phyloP scores from a whole-genome alignment of 1,284 basidiomycete species.

The Cutaneotrichosporon arboriforme region DNA sequence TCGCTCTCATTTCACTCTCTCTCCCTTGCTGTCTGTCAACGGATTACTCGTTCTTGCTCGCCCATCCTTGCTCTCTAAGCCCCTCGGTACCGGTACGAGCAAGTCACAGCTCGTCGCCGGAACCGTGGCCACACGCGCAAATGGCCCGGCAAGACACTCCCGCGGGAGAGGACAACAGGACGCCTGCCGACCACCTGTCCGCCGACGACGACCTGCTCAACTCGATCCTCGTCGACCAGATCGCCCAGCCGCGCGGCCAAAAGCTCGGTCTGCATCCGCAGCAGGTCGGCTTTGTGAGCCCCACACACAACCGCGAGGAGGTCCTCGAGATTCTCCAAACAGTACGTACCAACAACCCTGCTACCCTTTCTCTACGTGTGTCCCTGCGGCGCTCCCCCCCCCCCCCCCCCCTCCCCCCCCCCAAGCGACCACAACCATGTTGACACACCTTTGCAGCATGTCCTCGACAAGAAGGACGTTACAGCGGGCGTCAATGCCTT shows the following conservation, averaged over 20 bases:
- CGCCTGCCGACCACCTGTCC: slow-evolving; percentile 43
- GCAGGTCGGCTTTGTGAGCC: slow-evolving; percentile 42
- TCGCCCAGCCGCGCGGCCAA: slow-evolving; percentile 30
- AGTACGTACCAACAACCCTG: too few species aligned
- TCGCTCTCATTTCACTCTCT: background rate
- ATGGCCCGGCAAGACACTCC: slow-evolving; percentile 1
- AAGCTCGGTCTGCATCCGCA: slow-evolving; percentile 46
- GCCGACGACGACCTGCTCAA: slow-evolving; percentile 46
- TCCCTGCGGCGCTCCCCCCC: too few species aligned
- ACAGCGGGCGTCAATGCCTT: slow-evolving; percentile 24
- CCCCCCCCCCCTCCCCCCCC: too few species aligned
- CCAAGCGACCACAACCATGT: background rate
- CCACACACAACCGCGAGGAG: slow-evolving; percentile 32
- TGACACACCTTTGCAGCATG: slow-evolving; percentile 12
- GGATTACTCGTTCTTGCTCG: background rate
- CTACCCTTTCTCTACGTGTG: background rate
- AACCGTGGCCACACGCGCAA: slow-evolving; percentile 7
- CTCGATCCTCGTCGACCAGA: slow-evolving; percentile 46
- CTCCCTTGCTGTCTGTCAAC: background rate
- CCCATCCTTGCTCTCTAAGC: background rate
- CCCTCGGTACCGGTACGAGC: too few species aligned
- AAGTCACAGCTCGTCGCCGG: background rate
- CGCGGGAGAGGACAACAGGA: slow-evolving; percentile 9
- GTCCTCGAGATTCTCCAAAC: slow-evolving; percentile 34
- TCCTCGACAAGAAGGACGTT: slow-evolving; percentile 23